Conservation (phyloP, 139 green algal genomes). For the Coelastrella sp. region DNA sequence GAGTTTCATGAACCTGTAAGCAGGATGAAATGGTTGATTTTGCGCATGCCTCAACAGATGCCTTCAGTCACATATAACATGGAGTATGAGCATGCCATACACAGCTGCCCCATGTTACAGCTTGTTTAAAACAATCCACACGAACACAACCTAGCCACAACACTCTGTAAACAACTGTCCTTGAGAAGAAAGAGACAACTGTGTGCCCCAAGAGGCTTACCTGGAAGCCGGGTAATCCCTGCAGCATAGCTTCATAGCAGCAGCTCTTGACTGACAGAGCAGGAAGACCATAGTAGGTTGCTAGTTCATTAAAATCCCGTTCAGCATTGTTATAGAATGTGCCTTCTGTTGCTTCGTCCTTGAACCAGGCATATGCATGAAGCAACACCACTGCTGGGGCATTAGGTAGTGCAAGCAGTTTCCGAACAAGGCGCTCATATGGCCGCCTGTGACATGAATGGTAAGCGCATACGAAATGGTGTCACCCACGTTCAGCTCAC, state of each 20-base stretch:
- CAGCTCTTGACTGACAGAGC: slow-evolving; percentile 43
- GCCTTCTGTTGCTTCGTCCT: not conserved
- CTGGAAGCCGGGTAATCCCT: slow-evolving; percentile 16
- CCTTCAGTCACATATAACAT: too few relatives aligned
- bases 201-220: not conserved
- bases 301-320: slow-evolving; percentile 53
- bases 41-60: too few relatives aligned
- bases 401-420: slow-evolving; percentile 48
- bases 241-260: slow-evolving; percentile 42
- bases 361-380: slow-evolving; percentile 49
- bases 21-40: too few relatives aligned
- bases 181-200: not conserved
- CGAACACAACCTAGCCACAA: too few relatives aligned
- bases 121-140: too few relatives aligned
- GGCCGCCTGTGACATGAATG: slow-evolving; percentile 7
- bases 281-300: slow-evolving; percentile 56
- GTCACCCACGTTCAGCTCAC: too few relatives aligned
- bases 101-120: too few relatives aligned
- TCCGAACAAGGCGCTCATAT: slow-evolving; percentile 56
- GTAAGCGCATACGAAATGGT: not conserved
- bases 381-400: slow-evolving; percentile 54
- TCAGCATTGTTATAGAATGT: slow-evolving; percentile 53
- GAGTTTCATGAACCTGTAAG: not conserved
- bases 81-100: too few relatives aligned
- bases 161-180: not conserved